Evolutionary conservation across 2,329 filamentous ascomycete species (phyloP), one percentile per base, ranked within the genome.

Genomic region (Mariannaea elegans): DNA sequence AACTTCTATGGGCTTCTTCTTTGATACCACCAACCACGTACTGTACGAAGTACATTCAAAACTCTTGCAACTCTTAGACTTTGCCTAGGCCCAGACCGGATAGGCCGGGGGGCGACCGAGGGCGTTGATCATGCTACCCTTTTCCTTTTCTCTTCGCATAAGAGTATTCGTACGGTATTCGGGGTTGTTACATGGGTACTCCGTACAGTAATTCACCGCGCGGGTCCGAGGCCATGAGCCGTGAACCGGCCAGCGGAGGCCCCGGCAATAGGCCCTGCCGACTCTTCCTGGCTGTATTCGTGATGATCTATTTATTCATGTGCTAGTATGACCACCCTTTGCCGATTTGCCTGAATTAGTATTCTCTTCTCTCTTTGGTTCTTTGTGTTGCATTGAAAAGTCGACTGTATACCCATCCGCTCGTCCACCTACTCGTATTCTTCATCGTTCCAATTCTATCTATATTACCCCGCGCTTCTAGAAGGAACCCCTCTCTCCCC

Each of bases 191-290:
- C n/a, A n/a, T n/a, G n/a, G n/a, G n/a, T n/a, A n/a, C n/a, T n/a
- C n/a, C 12, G 27, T 31, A 48, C 61, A 67, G 67, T 52, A 66
- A 70, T 70, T 70, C 65, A 59, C 67, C 67, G 67, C 67, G 67
- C 67, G 65, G 65, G 53, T 62, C 50, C 69, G 65, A 69, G 50
- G 21, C 42, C 45, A 36, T 36, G 46, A 14, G 50, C 52, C 60
- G 53, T 62, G 59, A 57, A 46, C 63, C 61, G 59, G 59, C 51
- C 51, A 62, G 51, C 59, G 61, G 66, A 64, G 50, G 54, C 54
- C 56, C 45, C 49, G 46, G 45, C 34, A 34, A 56, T 62, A 45
- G 64, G 55, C 42, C 52, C 18, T 41, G 38, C 59, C 38, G 38
- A 13, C 16, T 29, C 5, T 19, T 23, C 48, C 36, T 32, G 34